Conservation (phyloP, 331 rosid species). For the Arachis monticola region DNA sequence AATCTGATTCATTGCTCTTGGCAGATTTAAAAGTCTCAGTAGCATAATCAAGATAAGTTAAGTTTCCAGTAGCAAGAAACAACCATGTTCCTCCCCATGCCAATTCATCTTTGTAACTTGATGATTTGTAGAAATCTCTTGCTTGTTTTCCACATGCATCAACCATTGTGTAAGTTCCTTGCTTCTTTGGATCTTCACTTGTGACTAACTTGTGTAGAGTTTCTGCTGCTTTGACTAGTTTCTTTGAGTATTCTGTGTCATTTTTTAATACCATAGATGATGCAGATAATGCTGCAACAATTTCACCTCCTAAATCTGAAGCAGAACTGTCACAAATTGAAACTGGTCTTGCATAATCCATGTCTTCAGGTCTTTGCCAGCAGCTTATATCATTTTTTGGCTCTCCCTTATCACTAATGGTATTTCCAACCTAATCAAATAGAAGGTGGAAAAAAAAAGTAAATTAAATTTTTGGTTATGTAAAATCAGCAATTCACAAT, state of each 20-base stretch:
- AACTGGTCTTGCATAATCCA: conserved; percentile 62
- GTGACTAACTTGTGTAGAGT: conserved; percentile 49
- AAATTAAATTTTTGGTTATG: too few relatives aligned
- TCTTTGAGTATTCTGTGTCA: conserved; percentile 55
- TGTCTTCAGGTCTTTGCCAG: conserved; percentile 88
- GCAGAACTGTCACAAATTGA: conserved; percentile 66
- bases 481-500: too few relatives aligned
- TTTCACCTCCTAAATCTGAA: conserved; percentile 78
- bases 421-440: conserved; percentile 69
- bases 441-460: neutral
- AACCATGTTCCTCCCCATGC: conserved; percentile 92
- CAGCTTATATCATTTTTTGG: conserved; percentile 63
- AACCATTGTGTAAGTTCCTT: conserved; percentile 59
- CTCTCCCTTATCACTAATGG: conserved; percentile 41
- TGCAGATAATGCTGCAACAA: conserved; percentile 80
- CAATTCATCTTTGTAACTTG: conserved; percentile 69
- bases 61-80: conserved; percentile 60
- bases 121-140: conserved; percentile 58
- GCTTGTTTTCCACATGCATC: conserved; percentile 77
- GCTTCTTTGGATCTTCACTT: conserved; percentile 48
- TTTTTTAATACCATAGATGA: conserved; percentile 71
- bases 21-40: conserved; percentile 50
- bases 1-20: conserved; percentile 46
- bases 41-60: conserved; percentile 56
- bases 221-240: conserved; percentile 57